Evolutionary conservation across 106 monocot genomes (phyloP).

Genomic region (Iris macrosiphon): DNA sequence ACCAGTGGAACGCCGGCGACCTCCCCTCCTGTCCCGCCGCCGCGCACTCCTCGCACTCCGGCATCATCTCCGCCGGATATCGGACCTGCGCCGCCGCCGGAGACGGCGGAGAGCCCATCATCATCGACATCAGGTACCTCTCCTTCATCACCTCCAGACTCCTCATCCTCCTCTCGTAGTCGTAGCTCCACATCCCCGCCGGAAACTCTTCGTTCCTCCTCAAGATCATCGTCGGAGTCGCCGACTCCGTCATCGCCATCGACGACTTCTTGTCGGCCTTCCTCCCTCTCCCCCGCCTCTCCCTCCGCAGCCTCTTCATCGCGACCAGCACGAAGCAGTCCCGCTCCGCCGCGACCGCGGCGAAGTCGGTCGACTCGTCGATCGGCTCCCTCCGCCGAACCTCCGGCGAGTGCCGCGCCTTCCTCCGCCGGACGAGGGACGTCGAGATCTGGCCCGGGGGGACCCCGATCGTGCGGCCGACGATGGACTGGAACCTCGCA

Average conservation of each 20-base stretch:
- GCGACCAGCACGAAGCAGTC: slow-evolving; percentile 31
- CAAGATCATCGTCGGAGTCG: slow-evolving; percentile 34
- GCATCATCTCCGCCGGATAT: not conserved
- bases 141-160: slow-evolving; percentile 28
- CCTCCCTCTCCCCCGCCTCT: slow-evolving; percentile 3
- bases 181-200: slow-evolving; percentile 9
- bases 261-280: not conserved
- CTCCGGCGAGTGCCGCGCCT: slow-evolving; percentile 14
- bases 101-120: not conserved
- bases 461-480: slow-evolving; percentile 26
- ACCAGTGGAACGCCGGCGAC: slow-evolving; percentile 33
- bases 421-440: slow-evolving; percentile 26
- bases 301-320: slow-evolving; percentile 10
- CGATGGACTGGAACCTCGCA: slow-evolving; percentile 23
- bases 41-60: slow-evolving; percentile 29
- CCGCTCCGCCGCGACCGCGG: slow-evolving; percentile 19
- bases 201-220: slow-evolving; percentile 7
- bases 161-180: slow-evolving; percentile 21
- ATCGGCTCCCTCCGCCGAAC: slow-evolving; percentile 23
- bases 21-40: slow-evolving; percentile 11
- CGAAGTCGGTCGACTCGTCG: slow-evolving; percentile 33
- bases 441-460: slow-evolving; percentile 31
- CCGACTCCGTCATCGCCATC: not conserved
- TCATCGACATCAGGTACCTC: slow-evolving; percentile 16
- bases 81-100: not conserved